Evolutionary conservation across 2,329 filamentous ascomycete species (phyloP).

Genomic region (Diplodia intermedia): DNA sequence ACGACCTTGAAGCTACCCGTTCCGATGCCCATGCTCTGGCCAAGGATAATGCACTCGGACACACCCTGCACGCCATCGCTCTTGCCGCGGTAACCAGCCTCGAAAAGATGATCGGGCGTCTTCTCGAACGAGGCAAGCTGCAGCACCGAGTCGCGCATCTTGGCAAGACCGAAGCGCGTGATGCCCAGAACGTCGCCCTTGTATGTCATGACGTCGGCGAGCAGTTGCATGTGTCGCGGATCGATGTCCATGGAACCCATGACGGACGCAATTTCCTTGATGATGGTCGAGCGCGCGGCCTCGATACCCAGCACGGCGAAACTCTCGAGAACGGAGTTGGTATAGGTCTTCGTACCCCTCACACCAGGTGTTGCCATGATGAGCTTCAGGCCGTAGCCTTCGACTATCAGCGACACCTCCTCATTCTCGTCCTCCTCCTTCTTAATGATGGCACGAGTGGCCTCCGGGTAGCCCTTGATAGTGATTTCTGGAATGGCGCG

Average conservation of each 20-base stretch:
- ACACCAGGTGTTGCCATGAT: slow-evolving; percentile 97
- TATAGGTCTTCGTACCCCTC: slow-evolving; percentile 73
- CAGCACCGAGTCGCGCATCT: slow-evolving; percentile 93
- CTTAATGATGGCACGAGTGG: slow-evolving; percentile 85
- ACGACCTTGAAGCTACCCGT: slow-evolving; percentile 94
- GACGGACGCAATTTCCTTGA: slow-evolving; percentile 83
- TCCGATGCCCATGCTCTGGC: slow-evolving; percentile 88
- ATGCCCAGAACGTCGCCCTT: slow-evolving; percentile 97
- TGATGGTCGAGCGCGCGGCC: slow-evolving; percentile 87
- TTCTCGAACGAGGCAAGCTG: slow-evolving; percentile 97
- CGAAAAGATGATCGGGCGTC: slow-evolving; percentile 96
- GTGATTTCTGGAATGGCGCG: slow-evolving; percentile 81
- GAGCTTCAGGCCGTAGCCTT: slow-evolving; percentile 87
- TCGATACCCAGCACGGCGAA: slow-evolving; percentile 90
- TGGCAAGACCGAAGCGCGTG: slow-evolving; percentile 92
- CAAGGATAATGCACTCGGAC: slow-evolving; percentile 97
- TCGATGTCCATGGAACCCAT: slow-evolving; percentile 97
- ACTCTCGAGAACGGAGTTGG: slow-evolving; percentile 92
- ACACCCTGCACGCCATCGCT: slow-evolving; percentile 92
- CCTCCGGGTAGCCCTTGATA: slow-evolving; percentile 88
- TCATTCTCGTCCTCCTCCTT: slow-evolving; percentile 72
- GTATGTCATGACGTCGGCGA: slow-evolving; percentile 99
- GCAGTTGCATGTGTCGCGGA: slow-evolving; percentile 94
- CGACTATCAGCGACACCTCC: slow-evolving; percentile 71
- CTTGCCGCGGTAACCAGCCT: slow-evolving; percentile 91